phyloP scores from a whole-genome alignment of 495 filamentous ascomycete genomes.

The Aspergillus campestris region DNA sequence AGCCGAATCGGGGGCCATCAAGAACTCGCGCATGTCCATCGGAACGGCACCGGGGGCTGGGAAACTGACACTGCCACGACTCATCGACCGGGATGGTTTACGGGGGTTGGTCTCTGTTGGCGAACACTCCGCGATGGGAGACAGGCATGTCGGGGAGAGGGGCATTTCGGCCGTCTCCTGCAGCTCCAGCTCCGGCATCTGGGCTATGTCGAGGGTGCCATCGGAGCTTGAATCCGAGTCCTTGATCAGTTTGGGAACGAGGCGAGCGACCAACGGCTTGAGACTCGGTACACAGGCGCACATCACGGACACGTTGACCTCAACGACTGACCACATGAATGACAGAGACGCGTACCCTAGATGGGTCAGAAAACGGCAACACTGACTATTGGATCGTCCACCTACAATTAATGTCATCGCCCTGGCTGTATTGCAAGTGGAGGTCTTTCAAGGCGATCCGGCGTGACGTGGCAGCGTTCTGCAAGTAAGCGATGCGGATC shows the following conservation, averaged over 20 bases:
- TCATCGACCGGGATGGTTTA: constrained; percentile 8
- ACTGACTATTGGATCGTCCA: not conserved
- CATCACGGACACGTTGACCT: constrained; percentile 83
- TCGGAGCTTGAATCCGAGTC: constrained; percentile 32
- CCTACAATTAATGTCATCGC: constrained; percentile 50
- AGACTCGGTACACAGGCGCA: constrained; percentile 83
- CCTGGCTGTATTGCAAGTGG: constrained; percentile 23
- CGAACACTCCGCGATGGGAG: not conserved
- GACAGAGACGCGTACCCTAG: constrained; percentile 70
- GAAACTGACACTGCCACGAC: constrained; percentile 5
- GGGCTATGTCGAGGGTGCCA: constrained; percentile 3
- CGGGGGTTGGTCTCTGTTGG: not conserved
- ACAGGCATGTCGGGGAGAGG: not conserved
- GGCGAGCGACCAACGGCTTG: constrained; percentile 71
- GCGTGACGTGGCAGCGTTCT: constrained; percentile 51
- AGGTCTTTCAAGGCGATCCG: constrained; percentile 21
- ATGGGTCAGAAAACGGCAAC: not conserved
- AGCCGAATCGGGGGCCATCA: constrained; percentile 17
- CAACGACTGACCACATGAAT: constrained; percentile 88
- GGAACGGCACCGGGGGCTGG: constrained; percentile 7
- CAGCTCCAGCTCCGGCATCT: constrained; percentile 10
- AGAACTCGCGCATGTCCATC: constrained; percentile 29
- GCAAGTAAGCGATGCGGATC: constrained; percentile 79
- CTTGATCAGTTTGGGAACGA: constrained; percentile 64
- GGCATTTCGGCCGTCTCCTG: not conserved